Evolutionary conservation across 495 filamentous ascomycete genomes (phyloP).

Genomic region (Amniculicola lignicola): DNA sequence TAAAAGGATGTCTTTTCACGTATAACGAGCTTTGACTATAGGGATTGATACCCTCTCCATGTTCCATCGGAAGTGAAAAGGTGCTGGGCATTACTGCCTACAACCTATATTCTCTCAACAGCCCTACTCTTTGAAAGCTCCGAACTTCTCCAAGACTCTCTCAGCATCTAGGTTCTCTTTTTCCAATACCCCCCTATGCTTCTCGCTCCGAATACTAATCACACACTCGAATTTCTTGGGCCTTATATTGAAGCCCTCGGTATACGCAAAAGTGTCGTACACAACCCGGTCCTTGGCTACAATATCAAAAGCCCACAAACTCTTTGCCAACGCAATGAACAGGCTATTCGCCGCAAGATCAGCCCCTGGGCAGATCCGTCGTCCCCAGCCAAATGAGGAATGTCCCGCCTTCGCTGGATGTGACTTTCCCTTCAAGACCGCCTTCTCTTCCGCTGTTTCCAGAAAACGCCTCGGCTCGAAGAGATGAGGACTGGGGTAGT

Average conservation of each 20-base stretch:
- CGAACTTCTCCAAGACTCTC: constrained; percentile 36
- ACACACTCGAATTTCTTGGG: constrained; percentile 39
- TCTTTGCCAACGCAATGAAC: constrained; percentile 39
- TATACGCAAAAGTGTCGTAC: constrained; percentile 42
- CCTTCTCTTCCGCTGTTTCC: constrained; percentile 10
- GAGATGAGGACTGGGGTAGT: constrained; percentile 60
- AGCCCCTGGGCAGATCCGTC: constrained; percentile 40
- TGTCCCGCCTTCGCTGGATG: constrained; percentile 47
- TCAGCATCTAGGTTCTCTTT: constrained; percentile 32
- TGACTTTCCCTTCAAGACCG: constrained; percentile 29
- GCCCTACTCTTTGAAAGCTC: constrained; percentile 37
- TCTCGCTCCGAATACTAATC: constrained; percentile 33
- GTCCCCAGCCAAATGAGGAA: constrained; percentile 51
- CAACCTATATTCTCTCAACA: neutral
- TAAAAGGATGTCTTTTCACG: too few relatives aligned
- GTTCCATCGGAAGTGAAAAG: too few relatives aligned
- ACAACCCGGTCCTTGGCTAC: constrained; percentile 23
- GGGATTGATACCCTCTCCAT: too few relatives aligned
- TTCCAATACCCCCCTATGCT: constrained; percentile 33
- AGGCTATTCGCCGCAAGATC: constrained; percentile 39
- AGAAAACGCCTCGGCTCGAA: constrained; percentile 47
- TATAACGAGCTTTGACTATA: too few relatives aligned
- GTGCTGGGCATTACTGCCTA: neutral
- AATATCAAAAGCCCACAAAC: constrained; percentile 41
- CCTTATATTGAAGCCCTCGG: constrained; percentile 42